These are phyloP conservation scores for Boletellus sp. DNA, from an alignment of 1,284 basidiomycete genomes.

Conservation along the genomic window DNA sequence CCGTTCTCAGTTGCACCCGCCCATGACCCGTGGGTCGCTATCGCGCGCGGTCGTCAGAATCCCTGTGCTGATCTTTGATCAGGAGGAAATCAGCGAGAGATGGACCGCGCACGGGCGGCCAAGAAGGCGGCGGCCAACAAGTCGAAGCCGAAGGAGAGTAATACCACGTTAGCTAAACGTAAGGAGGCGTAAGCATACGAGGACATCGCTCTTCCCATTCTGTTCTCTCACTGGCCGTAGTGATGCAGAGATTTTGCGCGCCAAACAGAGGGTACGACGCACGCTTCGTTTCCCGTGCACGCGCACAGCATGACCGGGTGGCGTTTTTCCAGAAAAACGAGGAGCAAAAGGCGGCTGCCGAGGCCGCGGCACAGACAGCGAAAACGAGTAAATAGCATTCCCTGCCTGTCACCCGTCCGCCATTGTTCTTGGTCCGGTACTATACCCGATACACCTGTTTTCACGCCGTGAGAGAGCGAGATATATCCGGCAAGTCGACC, in stretches of 20 bases:
- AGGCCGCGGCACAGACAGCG: slow-evolving; percentile 23
- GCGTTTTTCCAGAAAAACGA: slow-evolving; percentile 52
- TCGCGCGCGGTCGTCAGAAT: neutral
- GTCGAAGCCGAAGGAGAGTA: slow-evolving; percentile 67
- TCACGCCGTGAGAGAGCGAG: neutral
- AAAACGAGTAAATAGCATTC: slow-evolving; percentile 44
- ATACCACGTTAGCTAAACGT: slow-evolving; percentile 54
- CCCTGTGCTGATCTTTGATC: slow-evolving; percentile 14
- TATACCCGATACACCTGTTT: too few relatives aligned
- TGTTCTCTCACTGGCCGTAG: slow-evolving; percentile 39
- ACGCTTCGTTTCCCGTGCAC: neutral
- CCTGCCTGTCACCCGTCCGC: too few relatives aligned
- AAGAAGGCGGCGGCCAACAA: slow-evolving; percentile 62
- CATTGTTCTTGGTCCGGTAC: too few relatives aligned
- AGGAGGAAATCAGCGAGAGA: slow-evolving; percentile 81
- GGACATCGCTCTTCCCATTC: slow-evolving; percentile 9
- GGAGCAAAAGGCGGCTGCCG: slow-evolving; percentile 46
- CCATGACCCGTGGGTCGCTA: slow-evolving; percentile 50
- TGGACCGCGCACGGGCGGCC: slow-evolving; percentile 66
- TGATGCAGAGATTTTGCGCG: slow-evolving; percentile 67
- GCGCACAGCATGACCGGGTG: slow-evolving; percentile 14
- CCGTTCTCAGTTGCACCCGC: slow-evolving; percentile 4
- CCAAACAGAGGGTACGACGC: slow-evolving; percentile 67
- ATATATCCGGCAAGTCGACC: slow-evolving; percentile 6
- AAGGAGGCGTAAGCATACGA: slow-evolving; percentile 63